These are phyloP conservation scores for Malus orientalis DNA, from an alignment of 306 rosid species.

Conservation along the genomic window DNA sequence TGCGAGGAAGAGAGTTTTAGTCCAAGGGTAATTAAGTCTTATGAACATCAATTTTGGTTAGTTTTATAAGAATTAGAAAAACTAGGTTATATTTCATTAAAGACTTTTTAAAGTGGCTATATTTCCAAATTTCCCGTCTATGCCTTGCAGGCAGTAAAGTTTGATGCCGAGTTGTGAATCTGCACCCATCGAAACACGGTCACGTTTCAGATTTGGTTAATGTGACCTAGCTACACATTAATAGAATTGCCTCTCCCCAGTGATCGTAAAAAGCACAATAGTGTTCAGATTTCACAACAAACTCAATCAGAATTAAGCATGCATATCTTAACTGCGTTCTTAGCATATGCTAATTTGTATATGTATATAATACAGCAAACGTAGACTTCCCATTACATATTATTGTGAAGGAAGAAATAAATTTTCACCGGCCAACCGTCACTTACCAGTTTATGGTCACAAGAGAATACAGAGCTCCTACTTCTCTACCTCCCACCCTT, in stretches of 20 bases:
- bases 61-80: no score
- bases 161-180: neutral
- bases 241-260: no score
- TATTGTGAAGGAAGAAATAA: neutral
- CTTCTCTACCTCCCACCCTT: constrained; percentile 57
- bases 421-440: neutral
- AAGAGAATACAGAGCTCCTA: constrained; percentile 14
- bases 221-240: no score
- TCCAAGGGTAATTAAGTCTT: no score
- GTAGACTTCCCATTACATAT: neutral
- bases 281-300: neutral
- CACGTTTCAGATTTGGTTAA: neutral
- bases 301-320: neutral
- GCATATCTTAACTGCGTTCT: neutral
- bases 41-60: no score
- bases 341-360: neutral
- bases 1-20: no score
- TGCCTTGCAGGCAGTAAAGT: neutral
- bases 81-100: no score
- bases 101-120: no score
- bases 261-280: neutral
- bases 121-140: no score
- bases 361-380: neutral
- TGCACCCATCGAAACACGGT: neutral
- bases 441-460: constrained; percentile 10